Percentiles rank a stretch among this genome's conserved stretches.
Evolutionary conservation across 176 grass and related monocot genomes (phyloP).

Genomic region (Ananas comosus): DNA sequence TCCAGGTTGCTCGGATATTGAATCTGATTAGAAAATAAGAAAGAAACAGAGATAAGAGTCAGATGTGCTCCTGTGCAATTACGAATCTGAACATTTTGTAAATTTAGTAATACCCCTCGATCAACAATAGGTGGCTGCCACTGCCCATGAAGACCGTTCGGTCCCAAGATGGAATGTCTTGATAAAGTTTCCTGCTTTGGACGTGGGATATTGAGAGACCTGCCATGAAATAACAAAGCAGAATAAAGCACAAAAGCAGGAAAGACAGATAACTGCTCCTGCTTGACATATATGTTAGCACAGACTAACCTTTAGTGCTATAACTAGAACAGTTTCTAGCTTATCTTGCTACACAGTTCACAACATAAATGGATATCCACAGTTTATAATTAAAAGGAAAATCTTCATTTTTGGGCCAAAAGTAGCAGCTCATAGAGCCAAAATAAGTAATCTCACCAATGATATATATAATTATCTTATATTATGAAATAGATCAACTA

Average conservation of each 20-base stretch:
- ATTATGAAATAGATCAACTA: no score
- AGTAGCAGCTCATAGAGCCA: no score
- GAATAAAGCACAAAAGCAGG: background rate
- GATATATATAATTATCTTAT: no score
- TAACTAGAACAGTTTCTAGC: background rate
- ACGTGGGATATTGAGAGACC: constrained; percentile 29
- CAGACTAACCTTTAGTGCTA: background rate
- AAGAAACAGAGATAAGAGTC: background rate
- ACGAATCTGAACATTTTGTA: background rate
- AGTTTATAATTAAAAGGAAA: no score
- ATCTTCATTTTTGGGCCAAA: no score
- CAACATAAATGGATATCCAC: no score
- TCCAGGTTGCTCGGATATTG: constrained; percentile 51
- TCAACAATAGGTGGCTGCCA: constrained; percentile 36
- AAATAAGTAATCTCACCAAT: no score
- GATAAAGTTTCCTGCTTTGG: constrained; percentile 35
- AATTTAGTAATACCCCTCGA: constrained; percentile 24
- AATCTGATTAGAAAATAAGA: constrained; percentile 25
- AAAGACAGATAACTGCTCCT: background rate
- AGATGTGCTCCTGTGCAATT: background rate
- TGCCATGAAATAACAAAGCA: background rate
- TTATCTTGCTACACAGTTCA: no score
- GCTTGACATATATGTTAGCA: background rate
- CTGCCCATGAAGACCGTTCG: constrained; percentile 38
- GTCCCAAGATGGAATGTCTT: constrained; percentile 46